A percentile compares a stretch with the other conserved stretches of the same genome.
phyloP scores from a whole-genome alignment of 208 protist genomes.

The Crithidia sp. region DNA sequence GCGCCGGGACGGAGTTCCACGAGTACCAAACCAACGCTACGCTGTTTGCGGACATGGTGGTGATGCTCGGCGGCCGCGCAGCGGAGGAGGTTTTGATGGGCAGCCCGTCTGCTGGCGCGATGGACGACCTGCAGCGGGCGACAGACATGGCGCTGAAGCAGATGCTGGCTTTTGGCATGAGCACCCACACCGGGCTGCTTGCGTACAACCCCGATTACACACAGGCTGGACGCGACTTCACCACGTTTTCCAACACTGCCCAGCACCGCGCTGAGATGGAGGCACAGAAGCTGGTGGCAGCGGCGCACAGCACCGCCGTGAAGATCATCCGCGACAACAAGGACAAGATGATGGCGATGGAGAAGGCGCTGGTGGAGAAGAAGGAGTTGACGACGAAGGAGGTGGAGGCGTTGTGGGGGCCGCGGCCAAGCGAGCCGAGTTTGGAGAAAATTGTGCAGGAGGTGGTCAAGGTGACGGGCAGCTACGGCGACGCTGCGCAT shows the following conservation, averaged over 20 bases:
- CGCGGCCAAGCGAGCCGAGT: conserved; percentile 68
- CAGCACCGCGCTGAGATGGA: conserved; percentile 81
- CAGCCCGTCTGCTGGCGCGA: conserved; percentile 86
- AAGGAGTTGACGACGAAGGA: conserved; percentile 79
- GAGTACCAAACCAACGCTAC: conserved; percentile 89
- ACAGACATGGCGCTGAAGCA: conserved; percentile 87
- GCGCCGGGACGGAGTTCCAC: conserved; percentile 82
- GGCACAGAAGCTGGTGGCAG: conserved; percentile 67
- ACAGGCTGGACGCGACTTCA: conserved; percentile 80
- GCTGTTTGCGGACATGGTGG: conserved; percentile 86
- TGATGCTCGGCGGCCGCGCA: conserved; percentile 85
- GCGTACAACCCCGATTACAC: conserved; percentile 87
- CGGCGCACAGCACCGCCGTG: conserved; percentile 67
- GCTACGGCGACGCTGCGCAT: conserved; percentile 3
- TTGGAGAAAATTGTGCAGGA: conserved; percentile 55
- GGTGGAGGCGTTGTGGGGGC: conserved; percentile 77
- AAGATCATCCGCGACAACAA: conserved; percentile 56
- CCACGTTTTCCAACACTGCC: conserved; percentile 76
- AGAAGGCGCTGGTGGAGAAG: conserved; percentile 66
- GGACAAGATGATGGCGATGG: conserved; percentile 65
- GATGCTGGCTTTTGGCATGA: conserved; percentile 89
- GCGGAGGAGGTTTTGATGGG: conserved; percentile 90
- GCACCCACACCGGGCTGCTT: conserved; percentile 70
- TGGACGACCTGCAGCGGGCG: conserved; percentile 89
- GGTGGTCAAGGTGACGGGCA: conserved; percentile 19